phyloP scores from a whole-genome alignment of 2,329 filamentous ascomycete genomes.

The Fusarium lateritium region DNA sequence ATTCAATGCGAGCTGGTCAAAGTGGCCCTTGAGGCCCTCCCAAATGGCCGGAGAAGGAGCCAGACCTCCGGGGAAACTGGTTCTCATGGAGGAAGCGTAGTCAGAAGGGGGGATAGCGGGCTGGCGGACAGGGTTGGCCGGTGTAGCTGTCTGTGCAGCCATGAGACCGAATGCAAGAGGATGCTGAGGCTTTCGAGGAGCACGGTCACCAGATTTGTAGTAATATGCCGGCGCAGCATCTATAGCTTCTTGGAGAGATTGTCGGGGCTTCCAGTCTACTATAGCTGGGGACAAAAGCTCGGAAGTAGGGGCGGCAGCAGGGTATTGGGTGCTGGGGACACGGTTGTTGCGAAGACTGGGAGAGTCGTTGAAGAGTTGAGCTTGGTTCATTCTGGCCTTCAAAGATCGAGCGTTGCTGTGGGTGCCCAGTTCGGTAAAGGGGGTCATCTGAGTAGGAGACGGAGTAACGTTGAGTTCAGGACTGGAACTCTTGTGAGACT shows the following conservation, averaged over 20 bases:
- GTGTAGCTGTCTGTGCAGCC: not conserved
- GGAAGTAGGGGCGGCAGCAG: slow-evolving; percentile 2
- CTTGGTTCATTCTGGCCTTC: slow-evolving; percentile 4
- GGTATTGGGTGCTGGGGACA: not conserved
- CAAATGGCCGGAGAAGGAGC: slow-evolving; percentile 31
- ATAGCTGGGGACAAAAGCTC: not conserved
- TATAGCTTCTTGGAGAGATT: no score
- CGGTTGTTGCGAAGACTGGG: slow-evolving; percentile 3
- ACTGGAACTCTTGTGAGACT: slow-evolving; percentile 26
- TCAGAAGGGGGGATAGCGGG: slow-evolving; percentile 10
- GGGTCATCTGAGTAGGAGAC: slow-evolving; percentile 20
- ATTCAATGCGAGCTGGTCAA: slow-evolving; percentile 17
- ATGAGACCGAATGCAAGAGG: not conserved
- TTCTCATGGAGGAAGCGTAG: slow-evolving; percentile 9
- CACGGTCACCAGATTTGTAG: no score
- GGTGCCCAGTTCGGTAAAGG: slow-evolving; percentile 32
- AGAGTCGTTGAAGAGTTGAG: slow-evolving; percentile 2
- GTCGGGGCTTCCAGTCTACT: not conserved
- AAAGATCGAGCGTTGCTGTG: not conserved
- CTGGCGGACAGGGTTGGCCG: slow-evolving; percentile 18
- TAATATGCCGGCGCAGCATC: no score
- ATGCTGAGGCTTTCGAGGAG: not conserved
- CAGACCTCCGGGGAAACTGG: slow-evolving; percentile 9
- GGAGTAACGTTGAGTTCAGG: slow-evolving; percentile 20
- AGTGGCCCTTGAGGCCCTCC: slow-evolving; percentile 21